Base-by-base conservation (phyloP, 2,329 filamentous ascomycete species). In the Trichoderma atroviride region DNA sequence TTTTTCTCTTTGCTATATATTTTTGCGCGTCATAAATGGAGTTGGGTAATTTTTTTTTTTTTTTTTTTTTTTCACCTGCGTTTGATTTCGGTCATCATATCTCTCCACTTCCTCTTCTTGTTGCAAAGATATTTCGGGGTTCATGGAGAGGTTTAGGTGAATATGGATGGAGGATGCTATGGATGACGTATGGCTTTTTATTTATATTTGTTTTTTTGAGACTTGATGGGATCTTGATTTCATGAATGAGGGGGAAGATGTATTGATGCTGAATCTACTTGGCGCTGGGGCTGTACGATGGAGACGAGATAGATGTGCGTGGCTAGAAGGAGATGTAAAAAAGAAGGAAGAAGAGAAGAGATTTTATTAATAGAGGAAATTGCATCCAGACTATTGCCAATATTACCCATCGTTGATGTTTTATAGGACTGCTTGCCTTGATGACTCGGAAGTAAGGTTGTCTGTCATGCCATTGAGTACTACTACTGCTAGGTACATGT, bases 11-110 rank as follows among this genome's bases (percentile, higher is more conserved):
- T 66, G 24, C 43, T 31, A 50, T 29, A 50, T 29, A 16, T 55
- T 31, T 64, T 13, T 52, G 22, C 53, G 52, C 68, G 37, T 47
- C 47, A 24, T 47, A 56, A 53, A 59, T 58, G 68, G 60, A 58
- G 68, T 69, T 69, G 68, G 68, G 68, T 65, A 69, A 19, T 9
- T 7, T 5, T 5, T 59, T 69, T 40, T 3, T 43, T 16, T 19
- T 37, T 14, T 37, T 40, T 14, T 5, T 40, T 40, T 40, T 5
- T 2, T 43, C 43, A 58, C 40, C 27, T 52, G 50, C 27, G 37
- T 19, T 64, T 43, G 31, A 60, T 35, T 10, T 37, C 33, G 35
- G 37, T 7, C 9, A 14, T 31, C 47, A 24, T 13, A 24, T 13
- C 56, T 16, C 24, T 55, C 37, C 37, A 40, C 37, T 61, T 16